These are phyloP conservation scores for Panaeolus papilionaceus DNA, from an alignment of 768 basidiomycete genomes.

Conservation along the genomic window DNA sequence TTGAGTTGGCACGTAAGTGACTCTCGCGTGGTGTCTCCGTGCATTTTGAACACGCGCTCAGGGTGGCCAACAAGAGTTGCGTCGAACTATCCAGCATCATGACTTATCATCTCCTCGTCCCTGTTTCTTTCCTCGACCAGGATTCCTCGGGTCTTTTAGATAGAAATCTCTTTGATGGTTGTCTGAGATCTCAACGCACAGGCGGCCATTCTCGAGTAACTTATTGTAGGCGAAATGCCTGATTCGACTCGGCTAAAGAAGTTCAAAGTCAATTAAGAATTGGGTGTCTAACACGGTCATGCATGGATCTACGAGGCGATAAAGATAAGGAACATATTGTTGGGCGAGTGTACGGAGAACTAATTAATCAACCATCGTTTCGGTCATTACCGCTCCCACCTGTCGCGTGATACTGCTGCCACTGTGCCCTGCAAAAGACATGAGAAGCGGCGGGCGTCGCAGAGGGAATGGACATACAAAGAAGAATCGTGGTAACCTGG, in stretches of 20 bases:
- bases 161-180: conserved; percentile 1
- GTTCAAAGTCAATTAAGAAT: conserved; percentile 2
- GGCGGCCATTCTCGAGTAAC: not conserved
- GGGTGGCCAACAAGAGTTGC: not conserved
- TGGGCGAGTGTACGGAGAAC: not conserved
- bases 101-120: not conserved
- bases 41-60: conserved; percentile 9
- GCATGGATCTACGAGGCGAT: conserved; percentile 6
- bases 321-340: conserved; percentile 8
- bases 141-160: conserved; percentile 2
- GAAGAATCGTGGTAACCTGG: conserved; percentile 1
- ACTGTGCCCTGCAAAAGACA: conserved; percentile 9
- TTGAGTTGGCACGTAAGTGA: conserved; percentile 13
- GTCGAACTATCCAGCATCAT: conserved; percentile 8
- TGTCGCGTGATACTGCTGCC: conserved; percentile 13
- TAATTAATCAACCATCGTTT: conserved; percentile 6
- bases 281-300: not conserved
- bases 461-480: conserved; percentile 11
- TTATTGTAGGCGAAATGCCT: not conserved
- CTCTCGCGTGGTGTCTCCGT: conserved; percentile 10
- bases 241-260: not conserved
- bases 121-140: not conserved
- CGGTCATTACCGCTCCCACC: conserved; percentile 11
- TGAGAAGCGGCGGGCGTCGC: conserved; percentile 2
- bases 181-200: not conserved